Percentiles rank a stretch among this genome's conserved stretches.
Evolutionary conservation across 1,284 basidiomycete genomes (phyloP).

Genomic region (Boletus semigastroideus): DNA sequence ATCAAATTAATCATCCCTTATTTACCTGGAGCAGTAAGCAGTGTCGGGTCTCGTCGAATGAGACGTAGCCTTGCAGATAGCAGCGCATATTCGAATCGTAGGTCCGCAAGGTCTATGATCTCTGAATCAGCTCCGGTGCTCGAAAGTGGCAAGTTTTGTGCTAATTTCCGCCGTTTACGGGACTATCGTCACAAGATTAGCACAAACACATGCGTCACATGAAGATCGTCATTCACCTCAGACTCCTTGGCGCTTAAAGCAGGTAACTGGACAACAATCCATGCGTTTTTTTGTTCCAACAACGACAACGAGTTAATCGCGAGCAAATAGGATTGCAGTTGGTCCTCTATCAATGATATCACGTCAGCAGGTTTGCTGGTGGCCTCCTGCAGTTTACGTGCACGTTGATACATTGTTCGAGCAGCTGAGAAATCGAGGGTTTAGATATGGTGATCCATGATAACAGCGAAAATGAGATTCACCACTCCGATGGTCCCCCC

Average conservation of each 20-base stretch:
- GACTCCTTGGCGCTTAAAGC: slow-evolving; percentile 25
- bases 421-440: slow-evolving; percentile 58
- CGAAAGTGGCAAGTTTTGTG: slow-evolving; percentile 76
- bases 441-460: slow-evolving; percentile 15
- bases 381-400: slow-evolving; percentile 71
- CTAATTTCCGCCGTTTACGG: slow-evolving; percentile 71
- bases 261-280: slow-evolving; percentile 52
- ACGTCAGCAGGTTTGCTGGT: slow-evolving; percentile 51
- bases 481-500: slow-evolving; percentile 90
- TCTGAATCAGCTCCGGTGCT: slow-evolving; percentile 67
- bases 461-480: slow-evolving; percentile 32
- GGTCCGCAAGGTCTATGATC: slow-evolving; percentile 79
- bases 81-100: slow-evolving; percentile 83
- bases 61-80: slow-evolving; percentile 81
- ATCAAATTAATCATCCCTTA: slow-evolving; percentile 20
- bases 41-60: slow-evolving; percentile 56
- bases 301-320: slow-evolving; percentile 90
- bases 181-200: slow-evolving; percentile 37
- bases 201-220: slow-evolving; percentile 18
- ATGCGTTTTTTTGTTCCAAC: slow-evolving; percentile 77
- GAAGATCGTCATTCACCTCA: slow-evolving; percentile 29
- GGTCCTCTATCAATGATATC: slow-evolving; percentile 65
- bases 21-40: slow-evolving; percentile 48
- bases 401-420: slow-evolving; percentile 92
- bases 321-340: slow-evolving; percentile 81